phyloP scores from a whole-genome alignment of 1,284 basidiomycete genomes.

The Ustilago trichophora region DNA sequence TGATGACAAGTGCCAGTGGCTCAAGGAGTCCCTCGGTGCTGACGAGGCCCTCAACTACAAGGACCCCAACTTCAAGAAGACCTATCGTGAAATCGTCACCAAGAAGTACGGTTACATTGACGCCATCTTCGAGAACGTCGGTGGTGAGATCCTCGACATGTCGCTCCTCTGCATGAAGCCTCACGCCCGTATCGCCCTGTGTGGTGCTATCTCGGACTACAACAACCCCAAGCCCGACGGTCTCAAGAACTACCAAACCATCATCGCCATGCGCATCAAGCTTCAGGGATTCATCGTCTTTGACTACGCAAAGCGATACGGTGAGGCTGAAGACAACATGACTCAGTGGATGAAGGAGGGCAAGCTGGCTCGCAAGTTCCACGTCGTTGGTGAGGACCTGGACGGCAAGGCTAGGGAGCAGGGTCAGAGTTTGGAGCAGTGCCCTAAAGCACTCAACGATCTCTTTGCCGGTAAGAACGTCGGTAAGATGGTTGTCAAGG shows the following conservation, averaged over 20 bases:
- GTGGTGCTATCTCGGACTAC: slow-evolving; percentile 75
- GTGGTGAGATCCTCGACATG: slow-evolving; percentile 48
- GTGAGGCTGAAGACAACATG: slow-evolving; percentile 67
- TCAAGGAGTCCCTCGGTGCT: slow-evolving; percentile 80
- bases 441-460: slow-evolving; percentile 46
- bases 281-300: slow-evolving; percentile 77
- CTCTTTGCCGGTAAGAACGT: slow-evolving; percentile 55
- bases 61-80: slow-evolving; percentile 71
- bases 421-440: slow-evolving; percentile 28
- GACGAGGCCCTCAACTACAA: slow-evolving; percentile 90
- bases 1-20: slow-evolving; percentile 82
- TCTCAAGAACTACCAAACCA: slow-evolving; percentile 68
- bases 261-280: slow-evolving; percentile 80
- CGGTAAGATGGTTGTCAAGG: slow-evolving; percentile 54
- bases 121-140: slow-evolving; percentile 54
- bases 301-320: slow-evolving; percentile 37
- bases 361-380: slow-evolving; percentile 76
- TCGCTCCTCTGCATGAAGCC: slow-evolving; percentile 73
- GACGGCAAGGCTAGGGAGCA: slow-evolving; percentile 16
- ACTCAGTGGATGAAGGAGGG: slow-evolving; percentile 72
- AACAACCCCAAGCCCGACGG: slow-evolving; percentile 65
- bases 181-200: slow-evolving; percentile 78
- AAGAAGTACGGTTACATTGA: slow-evolving; percentile 55
- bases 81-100: slow-evolving; percentile 74
- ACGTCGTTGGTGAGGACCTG: slow-evolving; percentile 44